phyloP scores from a whole-genome alignment of 116 monocot species.

The Trichopus zeylanicus region DNA sequence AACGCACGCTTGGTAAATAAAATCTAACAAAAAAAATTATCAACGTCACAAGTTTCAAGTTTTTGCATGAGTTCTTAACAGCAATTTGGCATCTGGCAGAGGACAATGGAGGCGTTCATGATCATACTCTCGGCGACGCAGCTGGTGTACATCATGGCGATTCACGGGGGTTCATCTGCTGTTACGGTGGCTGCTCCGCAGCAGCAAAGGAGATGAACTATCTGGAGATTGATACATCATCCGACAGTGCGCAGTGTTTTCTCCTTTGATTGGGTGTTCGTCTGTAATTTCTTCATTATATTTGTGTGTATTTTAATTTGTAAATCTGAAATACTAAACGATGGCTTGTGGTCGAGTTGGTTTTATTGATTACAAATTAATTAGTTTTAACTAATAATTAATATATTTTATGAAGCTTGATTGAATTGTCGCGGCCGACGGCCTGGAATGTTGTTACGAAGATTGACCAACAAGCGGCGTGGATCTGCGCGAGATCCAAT shows the following conservation, averaged over 20 bases:
- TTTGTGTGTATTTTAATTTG: not conserved
- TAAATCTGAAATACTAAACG: constrained; percentile 22
- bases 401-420: no score
- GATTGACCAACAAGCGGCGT: no score
- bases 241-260: not conserved
- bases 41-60: not conserved
- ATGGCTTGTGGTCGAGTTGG: no score
- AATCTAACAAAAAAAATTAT: not conserved
- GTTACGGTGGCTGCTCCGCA: no score
- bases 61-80: not conserved
- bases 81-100: constrained; percentile 16
- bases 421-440: no score
- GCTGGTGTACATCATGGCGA: constrained; percentile 30
- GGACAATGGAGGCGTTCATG: constrained; percentile 48
- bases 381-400: no score
- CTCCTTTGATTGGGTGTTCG: not conserved
- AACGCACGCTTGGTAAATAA: constrained; percentile 33
- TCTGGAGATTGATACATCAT: not conserved
- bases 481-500: no score
- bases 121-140: constrained; percentile 53
- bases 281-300: not conserved
- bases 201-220: not conserved
- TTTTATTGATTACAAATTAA: no score
- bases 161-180: constrained; percentile 21
- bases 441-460: no score